phyloP scores from a whole-genome alignment of 164 flowering plant species.

The Aristolochia contorta region DNA sequence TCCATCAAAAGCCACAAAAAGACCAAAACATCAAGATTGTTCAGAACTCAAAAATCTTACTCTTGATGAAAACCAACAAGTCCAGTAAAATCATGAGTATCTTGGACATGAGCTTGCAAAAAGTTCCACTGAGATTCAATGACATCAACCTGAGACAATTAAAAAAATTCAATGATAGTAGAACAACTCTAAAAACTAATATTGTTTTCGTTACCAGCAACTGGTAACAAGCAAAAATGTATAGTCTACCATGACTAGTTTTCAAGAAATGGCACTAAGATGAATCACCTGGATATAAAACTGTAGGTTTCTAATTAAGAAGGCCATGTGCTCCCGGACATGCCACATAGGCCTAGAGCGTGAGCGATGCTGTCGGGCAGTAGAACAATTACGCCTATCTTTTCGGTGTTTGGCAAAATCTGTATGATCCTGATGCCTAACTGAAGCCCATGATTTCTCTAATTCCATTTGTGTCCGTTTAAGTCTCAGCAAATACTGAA shows the following conservation, averaged over 20 bases:
- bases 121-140: slow-evolving; percentile 98
- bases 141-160: slow-evolving; percentile 74
- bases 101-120: slow-evolving; percentile 75
- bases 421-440: slow-evolving; percentile 91
- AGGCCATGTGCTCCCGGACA: slow-evolving; percentile 97
- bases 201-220: no score
- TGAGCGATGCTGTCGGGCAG: slow-evolving; percentile 62
- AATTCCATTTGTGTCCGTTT: slow-evolving; percentile 96
- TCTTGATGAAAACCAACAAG: slow-evolving; percentile 94
- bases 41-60: slow-evolving; percentile 36
- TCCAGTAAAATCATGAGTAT: slow-evolving; percentile 88
- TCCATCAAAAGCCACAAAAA: not conserved
- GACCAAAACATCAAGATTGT: no score
- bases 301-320: slow-evolving; percentile 87
- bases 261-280: not conserved
- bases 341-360: slow-evolving; percentile 85
- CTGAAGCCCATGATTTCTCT: slow-evolving; percentile 98
- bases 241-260: no score
- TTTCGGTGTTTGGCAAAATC: slow-evolving; percentile 64
- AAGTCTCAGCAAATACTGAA: slow-evolving; percentile 83
- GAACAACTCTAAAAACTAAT: no score
- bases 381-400: slow-evolving; percentile 34
- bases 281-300: slow-evolving; percentile 82
- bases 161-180: no score
- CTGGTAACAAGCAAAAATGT: no score